A percentile compares a stretch with the other conserved stretches of the same genome.
Conservation (phyloP, 441 rosid genomes). For the Theobroma grandiflorum region DNA sequence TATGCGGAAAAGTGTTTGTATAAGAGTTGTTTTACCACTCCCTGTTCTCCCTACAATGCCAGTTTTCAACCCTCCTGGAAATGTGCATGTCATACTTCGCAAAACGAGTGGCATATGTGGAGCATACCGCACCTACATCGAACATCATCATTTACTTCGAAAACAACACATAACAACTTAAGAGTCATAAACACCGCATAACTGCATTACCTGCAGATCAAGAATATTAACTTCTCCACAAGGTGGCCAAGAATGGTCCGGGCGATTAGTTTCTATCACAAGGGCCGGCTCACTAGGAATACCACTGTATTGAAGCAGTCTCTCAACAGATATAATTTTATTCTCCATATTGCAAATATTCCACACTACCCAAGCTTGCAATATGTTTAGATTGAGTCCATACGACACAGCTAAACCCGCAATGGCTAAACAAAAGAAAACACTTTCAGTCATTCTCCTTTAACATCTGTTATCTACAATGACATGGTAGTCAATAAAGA, state of each 20-base stretch:
- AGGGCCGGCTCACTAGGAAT: slow-evolving; percentile 87
- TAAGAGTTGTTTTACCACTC: slow-evolving; percentile 90
- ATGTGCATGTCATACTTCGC: slow-evolving; percentile 78
- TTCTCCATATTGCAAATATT: slow-evolving; percentile 71
- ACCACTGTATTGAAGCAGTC: slow-evolving; percentile 76
- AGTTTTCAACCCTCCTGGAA: slow-evolving; percentile 82
- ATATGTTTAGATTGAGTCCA: slow-evolving; percentile 75
- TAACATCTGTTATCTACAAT: neutral
- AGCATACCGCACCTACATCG: slow-evolving; percentile 76
- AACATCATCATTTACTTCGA: neutral
- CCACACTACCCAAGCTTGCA: slow-evolving; percentile 81
- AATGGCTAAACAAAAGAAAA: slow-evolving; percentile 50
- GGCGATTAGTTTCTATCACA: slow-evolving; percentile 59
- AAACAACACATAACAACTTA: neutral
- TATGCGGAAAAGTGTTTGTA: slow-evolving; percentile 82
- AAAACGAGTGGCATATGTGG: slow-evolving; percentile 93
- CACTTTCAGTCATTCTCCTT: neutral
- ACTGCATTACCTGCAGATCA: slow-evolving; percentile 69
- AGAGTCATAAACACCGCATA: neutral
- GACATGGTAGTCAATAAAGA: neutral
- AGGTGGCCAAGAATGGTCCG: slow-evolving; percentile 68
- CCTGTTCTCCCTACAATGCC: slow-evolving; percentile 95
- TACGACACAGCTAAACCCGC: slow-evolving; percentile 91
- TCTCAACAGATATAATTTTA: slow-evolving; percentile 85
- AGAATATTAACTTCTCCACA: slow-evolving; percentile 64